A percentile compares a stretch with the other conserved stretches of the same genome.
Conservation (phyloP, 306 rosid species). For the Corylus avellana region DNA sequence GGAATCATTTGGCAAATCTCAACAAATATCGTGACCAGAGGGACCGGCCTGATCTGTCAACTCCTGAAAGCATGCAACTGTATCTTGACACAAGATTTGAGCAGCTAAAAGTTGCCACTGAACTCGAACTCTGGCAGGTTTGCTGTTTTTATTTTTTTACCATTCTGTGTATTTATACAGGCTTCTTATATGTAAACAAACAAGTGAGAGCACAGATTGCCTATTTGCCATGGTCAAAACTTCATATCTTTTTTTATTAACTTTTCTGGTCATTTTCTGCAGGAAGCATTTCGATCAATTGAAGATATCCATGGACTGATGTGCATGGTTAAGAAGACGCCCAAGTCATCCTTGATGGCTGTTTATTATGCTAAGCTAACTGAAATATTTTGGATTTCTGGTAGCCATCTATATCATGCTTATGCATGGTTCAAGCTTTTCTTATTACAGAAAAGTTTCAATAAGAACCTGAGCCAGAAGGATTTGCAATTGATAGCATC, state of each 20-base stretch:
- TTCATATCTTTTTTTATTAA: background rate
- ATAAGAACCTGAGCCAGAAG: constrained; percentile 93
- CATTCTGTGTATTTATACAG: background rate
- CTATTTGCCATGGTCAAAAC: background rate
- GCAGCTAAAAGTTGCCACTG: constrained; percentile 95
- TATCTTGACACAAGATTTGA: constrained; percentile 96
- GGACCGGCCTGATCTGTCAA: constrained; percentile 85
- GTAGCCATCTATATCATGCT: constrained; percentile 90
- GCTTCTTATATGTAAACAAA: background rate
- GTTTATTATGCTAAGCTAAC: constrained; percentile 92
- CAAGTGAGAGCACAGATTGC: background rate
- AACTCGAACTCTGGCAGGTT: constrained; percentile 98
- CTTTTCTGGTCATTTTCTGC: constrained; percentile 20
- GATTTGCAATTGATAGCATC: constrained; percentile 96
- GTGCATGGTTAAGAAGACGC: constrained; percentile 97
- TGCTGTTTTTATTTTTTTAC: background rate
- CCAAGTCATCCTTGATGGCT: constrained; percentile 93
- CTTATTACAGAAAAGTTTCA: constrained; percentile 81
- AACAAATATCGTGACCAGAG: constrained; percentile 95
- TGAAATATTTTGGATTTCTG: constrained; percentile 85
- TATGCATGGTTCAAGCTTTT: constrained; percentile 97
- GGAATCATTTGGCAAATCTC: constrained; percentile 87
- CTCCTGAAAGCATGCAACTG: constrained; percentile 89
- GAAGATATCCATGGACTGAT: constrained; percentile 96
- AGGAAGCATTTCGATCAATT: constrained; percentile 97